Percentiles rank a stretch among this genome's conserved stretches.
Conservation (phyloP, 441 rosid species). For the Populus trichocarpa region DNA sequence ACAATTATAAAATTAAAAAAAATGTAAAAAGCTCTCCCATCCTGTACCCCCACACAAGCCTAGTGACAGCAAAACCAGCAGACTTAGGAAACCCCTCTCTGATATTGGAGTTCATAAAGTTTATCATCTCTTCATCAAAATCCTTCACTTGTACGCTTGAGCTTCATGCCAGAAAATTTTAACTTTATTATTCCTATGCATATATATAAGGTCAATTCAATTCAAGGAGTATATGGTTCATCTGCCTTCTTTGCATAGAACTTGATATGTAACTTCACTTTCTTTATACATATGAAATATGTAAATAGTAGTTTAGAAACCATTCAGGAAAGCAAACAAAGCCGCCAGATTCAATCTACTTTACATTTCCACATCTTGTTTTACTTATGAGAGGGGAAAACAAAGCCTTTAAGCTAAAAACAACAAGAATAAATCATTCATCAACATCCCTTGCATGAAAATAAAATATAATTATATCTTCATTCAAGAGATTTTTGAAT, state of each 20-base stretch:
- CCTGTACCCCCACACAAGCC: not conserved
- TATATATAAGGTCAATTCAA: not conserved
- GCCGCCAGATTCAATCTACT: not conserved
- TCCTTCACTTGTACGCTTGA: not conserved
- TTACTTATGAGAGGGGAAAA: not conserved
- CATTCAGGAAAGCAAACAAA: not conserved
- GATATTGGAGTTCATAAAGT: not conserved
- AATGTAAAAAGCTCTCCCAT: not conserved
- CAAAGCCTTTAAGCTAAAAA: conserved; percentile 3
- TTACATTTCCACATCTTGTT: not conserved
- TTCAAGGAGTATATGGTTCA: not conserved
- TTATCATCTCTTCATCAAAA: not conserved
- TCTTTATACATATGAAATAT: not conserved
- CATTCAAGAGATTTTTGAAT: not conserved
- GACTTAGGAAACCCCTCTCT: not conserved
- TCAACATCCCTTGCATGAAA: not conserved
- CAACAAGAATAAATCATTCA: not conserved
- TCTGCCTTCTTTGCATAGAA: not conserved
- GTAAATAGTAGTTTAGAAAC: not conserved
- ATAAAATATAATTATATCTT: not conserved
- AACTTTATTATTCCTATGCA: not conserved
- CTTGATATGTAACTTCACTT: not conserved
- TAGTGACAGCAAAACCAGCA: not conserved
- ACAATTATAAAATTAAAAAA: not conserved
- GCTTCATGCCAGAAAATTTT: not conserved